A percentile compares a stretch with the other conserved stretches of the same genome.
These are phyloP conservation scores for Globisporangium viniferum DNA, from an alignment of 352 stramenopile genomes.

Conservation along the genomic window DNA sequence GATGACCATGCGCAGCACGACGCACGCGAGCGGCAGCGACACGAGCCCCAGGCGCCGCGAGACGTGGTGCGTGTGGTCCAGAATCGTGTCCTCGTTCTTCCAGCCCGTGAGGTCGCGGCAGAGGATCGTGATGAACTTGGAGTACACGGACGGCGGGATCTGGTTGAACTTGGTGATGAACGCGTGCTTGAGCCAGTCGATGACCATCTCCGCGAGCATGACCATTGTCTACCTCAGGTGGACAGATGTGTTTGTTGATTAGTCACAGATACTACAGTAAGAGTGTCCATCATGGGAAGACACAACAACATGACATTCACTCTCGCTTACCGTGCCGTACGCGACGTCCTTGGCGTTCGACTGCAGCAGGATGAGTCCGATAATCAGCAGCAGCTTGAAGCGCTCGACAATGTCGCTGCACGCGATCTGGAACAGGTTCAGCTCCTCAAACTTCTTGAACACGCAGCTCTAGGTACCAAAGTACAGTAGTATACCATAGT, in stretches of 20 bases:
- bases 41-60: slow-evolving; percentile 92
- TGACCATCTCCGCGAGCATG: slow-evolving; percentile 91
- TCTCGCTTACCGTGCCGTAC: slow-evolving; percentile 66
- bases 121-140: slow-evolving; percentile 94
- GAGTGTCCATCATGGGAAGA: neutral
- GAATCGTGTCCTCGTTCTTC: slow-evolving; percentile 87
- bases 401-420: slow-evolving; percentile 97
- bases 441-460: slow-evolving; percentile 97
- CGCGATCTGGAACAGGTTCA: slow-evolving; percentile 98
- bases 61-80: slow-evolving; percentile 94
- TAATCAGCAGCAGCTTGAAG: slow-evolving; percentile 97
- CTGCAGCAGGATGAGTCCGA: slow-evolving; percentile 94
- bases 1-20: slow-evolving; percentile 83
- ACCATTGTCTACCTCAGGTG: slow-evolving; percentile 68
- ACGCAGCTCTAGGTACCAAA: slow-evolving; percentile 68
- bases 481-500: neutral
- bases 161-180: slow-evolving; percentile 99
- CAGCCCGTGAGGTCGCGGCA: slow-evolving; percentile 94
- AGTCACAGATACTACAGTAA: neutral
- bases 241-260: neutral
- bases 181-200: slow-evolving; percentile 98
- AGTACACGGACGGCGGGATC: slow-evolving; percentile 92
- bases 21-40: slow-evolving; percentile 92
- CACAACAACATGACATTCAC: slow-evolving; percentile 3
- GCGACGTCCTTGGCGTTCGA: slow-evolving; percentile 67